Conservation (phyloP, 495 filamentous ascomycete species). For the Neurospora tetrasperma region DNA sequence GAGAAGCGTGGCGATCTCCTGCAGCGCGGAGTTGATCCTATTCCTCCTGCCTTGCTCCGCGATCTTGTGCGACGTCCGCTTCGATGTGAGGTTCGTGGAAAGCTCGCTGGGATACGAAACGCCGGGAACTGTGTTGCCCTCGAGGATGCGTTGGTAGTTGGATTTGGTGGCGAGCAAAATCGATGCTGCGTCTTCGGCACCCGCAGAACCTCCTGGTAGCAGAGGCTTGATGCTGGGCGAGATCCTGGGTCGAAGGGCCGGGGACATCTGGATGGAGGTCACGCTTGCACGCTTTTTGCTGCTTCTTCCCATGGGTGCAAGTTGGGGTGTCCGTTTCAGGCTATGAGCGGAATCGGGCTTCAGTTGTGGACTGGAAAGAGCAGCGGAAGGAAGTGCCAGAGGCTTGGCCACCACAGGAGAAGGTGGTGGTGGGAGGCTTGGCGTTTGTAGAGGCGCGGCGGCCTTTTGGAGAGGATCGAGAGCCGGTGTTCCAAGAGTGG, state of each 20-base stretch:
- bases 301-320: conserved; percentile 25
- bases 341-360: conserved; percentile 25
- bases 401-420: conserved; percentile 36
- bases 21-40: conserved; percentile 86
- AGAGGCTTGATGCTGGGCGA: conserved; percentile 90
- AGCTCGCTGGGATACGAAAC: conserved; percentile 85
- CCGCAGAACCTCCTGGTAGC: conserved; percentile 51
- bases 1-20: conserved; percentile 79
- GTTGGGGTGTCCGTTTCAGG: conserved; percentile 34
- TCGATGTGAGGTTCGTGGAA: conserved; percentile 86
- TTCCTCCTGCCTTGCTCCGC: conserved; percentile 93
- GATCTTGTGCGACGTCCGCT: conserved; percentile 95
- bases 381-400: conserved; percentile 28
- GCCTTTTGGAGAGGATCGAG: conserved; percentile 5
- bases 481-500: conserved; percentile 24
- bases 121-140: conserved; percentile 81
- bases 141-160: conserved; percentile 95
- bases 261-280: conserved; percentile 65
- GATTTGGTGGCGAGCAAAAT: conserved; percentile 85
- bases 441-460: conserved; percentile 18
- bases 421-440: conserved; percentile 33
- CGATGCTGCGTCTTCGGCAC: conserved; percentile 60
- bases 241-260: conserved; percentile 83
- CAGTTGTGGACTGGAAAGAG: conserved; percentile 44
- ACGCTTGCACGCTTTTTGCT: conserved; percentile 66